Conservation (phyloP, 805 yeast species). For the Starmera quercuum region DNA sequence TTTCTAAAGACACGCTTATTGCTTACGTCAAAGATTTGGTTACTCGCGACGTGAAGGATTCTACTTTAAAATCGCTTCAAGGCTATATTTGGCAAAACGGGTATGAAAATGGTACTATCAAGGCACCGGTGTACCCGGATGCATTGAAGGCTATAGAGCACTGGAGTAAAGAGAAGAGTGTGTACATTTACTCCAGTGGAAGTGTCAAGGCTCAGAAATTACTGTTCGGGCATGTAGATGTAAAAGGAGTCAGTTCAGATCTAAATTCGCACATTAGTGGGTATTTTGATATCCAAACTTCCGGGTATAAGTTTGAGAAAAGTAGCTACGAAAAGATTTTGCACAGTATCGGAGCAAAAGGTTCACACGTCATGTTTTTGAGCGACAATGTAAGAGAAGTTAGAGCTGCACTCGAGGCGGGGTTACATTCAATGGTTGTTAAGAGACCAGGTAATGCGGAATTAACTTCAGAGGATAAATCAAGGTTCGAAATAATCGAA, state of each 20-base stretch:
- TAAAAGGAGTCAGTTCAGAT: conserved; percentile 33
- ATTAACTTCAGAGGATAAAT: conserved; percentile 28
- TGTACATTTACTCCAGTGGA: conserved; percentile 85
- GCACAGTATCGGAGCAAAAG: conserved; percentile 25
- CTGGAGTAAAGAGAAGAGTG: conserved; percentile 28
- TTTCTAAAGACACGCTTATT: conserved; percentile 25
- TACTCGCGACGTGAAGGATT: conserved; percentile 63
- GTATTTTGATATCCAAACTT: conserved; percentile 79
- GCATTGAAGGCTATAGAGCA: conserved; percentile 49
- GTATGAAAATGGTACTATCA: conserved; percentile 64
- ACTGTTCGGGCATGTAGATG: conserved; percentile 57
- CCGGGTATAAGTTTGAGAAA: conserved; percentile 61
- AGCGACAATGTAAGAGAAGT: conserved; percentile 80
- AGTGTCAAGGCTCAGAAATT: conserved; percentile 81
- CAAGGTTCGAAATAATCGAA: conserved; percentile 18
- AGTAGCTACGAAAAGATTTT: conserved; percentile 54
- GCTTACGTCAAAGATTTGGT: conserved; percentile 53
- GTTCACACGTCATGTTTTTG: conserved; percentile 45
- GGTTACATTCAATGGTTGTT: conserved; percentile 51
- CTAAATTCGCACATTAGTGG: conserved; percentile 48
- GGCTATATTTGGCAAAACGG: conserved; percentile 82
- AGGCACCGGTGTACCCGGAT: conserved; percentile 72
- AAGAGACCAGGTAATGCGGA: conserved; percentile 70
- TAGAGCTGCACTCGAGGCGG: conserved; percentile 63
- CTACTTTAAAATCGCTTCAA: conserved; percentile 69